phyloP scores from a whole-genome alignment of 352 stramenopile species.

The Phytopythium vexans region DNA sequence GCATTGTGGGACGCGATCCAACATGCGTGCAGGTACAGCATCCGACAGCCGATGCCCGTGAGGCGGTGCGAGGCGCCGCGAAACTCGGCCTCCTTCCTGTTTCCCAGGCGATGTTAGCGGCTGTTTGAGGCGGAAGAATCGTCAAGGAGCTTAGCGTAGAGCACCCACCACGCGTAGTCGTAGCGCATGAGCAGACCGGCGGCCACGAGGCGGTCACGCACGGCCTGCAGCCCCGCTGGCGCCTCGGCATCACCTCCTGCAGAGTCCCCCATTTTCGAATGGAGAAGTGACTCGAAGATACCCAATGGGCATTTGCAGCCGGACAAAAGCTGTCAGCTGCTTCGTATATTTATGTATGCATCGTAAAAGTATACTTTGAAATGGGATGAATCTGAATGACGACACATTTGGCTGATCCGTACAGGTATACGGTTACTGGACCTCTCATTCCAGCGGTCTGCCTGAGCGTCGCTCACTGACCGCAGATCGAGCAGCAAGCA shows the following conservation, averaged over 20 bases:
- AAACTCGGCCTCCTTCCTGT: slow-evolving; percentile 74
- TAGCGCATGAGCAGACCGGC: slow-evolving; percentile 78
- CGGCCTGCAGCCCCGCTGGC: slow-evolving; percentile 18
- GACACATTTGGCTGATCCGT: too few relatives aligned
- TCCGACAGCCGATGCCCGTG: slow-evolving; percentile 55
- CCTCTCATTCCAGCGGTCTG: not conserved
- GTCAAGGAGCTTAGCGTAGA: not conserved
- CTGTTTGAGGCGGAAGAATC: slow-evolving; percentile 4
- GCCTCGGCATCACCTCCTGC: slow-evolving; percentile 9
- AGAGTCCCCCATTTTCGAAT: slow-evolving; percentile 2
- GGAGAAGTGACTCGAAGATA: too few relatives aligned
- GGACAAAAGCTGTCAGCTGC: too few relatives aligned
- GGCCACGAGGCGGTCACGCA: slow-evolving; percentile 46
- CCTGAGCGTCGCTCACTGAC: not conserved
- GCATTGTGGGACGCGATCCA: slow-evolving; percentile 32
- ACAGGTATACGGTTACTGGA: too few relatives aligned
- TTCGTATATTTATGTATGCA: not conserved
- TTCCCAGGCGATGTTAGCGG: not conserved
- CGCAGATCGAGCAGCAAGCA: not conserved
- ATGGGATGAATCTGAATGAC: too few relatives aligned
- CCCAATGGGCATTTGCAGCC: too few relatives aligned
- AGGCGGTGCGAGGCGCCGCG: slow-evolving; percentile 34
- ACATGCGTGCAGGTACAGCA: slow-evolving; percentile 67
- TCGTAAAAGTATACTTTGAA: not conserved
- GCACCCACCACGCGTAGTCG: slow-evolving; percentile 74